phyloP scores from a whole-genome alignment of 1,139 yeast species.

The Diutina pseudorugosa region DNA sequence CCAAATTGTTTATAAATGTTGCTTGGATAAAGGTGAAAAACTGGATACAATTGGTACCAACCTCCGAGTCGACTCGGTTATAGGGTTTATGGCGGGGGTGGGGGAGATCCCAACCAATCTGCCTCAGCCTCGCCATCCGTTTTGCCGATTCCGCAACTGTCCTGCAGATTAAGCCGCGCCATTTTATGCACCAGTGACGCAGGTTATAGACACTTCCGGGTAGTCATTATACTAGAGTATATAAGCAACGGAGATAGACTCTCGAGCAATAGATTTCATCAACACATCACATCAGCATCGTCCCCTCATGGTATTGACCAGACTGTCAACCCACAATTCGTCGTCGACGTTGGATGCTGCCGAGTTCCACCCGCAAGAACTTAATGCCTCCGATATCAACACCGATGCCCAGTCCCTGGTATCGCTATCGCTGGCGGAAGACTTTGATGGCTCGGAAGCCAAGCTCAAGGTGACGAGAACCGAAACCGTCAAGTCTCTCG shows the following conservation, averaged over 20 bases:
- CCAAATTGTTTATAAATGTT: too few relatives aligned
- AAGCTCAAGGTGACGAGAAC: conserved; percentile 18
- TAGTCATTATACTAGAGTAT: background rate
- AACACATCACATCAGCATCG: too few relatives aligned
- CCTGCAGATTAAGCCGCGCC: background rate
- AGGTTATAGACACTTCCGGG: background rate
- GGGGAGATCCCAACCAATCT: too few relatives aligned
- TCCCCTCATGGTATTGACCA: background rate
- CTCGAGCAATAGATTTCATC: too few relatives aligned
- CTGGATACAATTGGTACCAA: too few relatives aligned
- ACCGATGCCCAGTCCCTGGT: background rate
- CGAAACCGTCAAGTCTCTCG: conserved; percentile 60
- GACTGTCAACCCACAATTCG: background rate
- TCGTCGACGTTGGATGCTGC: background rate
- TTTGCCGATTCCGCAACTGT: background rate
- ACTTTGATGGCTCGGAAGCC: background rate
- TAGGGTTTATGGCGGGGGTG: too few relatives aligned
- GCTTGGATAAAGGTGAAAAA: too few relatives aligned
- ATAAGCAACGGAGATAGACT: background rate
- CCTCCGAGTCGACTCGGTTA: too few relatives aligned
- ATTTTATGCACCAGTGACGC: background rate
- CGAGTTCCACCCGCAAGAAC: background rate
- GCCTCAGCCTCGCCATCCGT: background rate
- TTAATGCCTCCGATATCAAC: background rate
- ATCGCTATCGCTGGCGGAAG: background rate